Evolutionary conservation across 2,329 filamentous ascomycete genomes (phyloP).

Genomic region (Colletotrichum eleusines): DNA sequence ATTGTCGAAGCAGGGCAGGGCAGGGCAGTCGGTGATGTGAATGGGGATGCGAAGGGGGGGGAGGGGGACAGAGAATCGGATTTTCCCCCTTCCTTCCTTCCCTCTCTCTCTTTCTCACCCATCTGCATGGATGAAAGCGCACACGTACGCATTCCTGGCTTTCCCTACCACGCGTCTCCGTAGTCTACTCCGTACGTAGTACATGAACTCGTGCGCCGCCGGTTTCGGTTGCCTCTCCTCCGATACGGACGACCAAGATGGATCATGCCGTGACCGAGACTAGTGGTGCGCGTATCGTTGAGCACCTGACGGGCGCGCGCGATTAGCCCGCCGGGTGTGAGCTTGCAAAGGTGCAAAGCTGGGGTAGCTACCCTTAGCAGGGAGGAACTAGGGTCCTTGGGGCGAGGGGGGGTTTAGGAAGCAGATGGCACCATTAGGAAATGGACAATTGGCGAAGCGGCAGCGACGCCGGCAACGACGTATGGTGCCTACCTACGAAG

Average conservation of each 20-base stretch:
- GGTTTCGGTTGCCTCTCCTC: constrained; percentile 16
- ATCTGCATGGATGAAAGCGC: constrained; percentile 23
- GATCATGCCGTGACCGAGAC: not conserved
- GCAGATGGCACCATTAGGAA: constrained; percentile 25
- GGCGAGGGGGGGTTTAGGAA: too few species aligned
- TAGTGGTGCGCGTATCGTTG: not conserved
- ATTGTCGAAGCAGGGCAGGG: constrained; percentile 10
- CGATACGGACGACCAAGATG: constrained; percentile 6
- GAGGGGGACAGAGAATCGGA: not conserved
- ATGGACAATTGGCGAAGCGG: constrained; percentile 6
- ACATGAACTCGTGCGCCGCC: constrained; percentile 11
- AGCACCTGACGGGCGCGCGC: not conserved
- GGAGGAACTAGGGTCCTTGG: constrained; percentile 5
- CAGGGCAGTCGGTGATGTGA: not conserved
- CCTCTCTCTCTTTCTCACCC: not conserved
- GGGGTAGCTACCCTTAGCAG: constrained; percentile 33
- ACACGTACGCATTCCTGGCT: constrained; percentile 12
- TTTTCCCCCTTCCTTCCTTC: not conserved
- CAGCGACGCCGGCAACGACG: not conserved
- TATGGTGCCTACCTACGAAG: too few species aligned
- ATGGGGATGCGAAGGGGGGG: too few species aligned
- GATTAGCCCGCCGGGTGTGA: not conserved
- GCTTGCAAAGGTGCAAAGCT: constrained; percentile 29
- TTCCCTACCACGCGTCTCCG: constrained; percentile 14
- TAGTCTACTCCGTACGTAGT: not conserved